These are phyloP conservation scores for Coemansia aciculifera DNA, from an alignment of 192 early-diverging fungal genomes.

Conservation along the genomic window DNA sequence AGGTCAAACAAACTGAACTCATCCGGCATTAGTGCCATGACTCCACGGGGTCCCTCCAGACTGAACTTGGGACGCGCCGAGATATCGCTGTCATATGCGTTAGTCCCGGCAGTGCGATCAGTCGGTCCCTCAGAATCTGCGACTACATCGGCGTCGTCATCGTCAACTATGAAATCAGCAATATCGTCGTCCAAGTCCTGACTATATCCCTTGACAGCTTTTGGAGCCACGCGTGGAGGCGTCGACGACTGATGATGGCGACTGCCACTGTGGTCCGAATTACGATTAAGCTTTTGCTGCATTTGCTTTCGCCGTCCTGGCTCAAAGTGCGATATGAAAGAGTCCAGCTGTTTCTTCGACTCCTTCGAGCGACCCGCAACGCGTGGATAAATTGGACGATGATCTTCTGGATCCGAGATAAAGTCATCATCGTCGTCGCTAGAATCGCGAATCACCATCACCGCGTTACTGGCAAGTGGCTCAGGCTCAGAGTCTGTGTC, in stretches of 20 bases:
- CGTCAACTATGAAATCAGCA: constrained; percentile 50
- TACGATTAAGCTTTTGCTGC: constrained; percentile 9
- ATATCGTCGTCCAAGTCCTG: constrained; percentile 39
- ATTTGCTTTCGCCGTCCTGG: constrained; percentile 20
- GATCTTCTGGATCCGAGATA: constrained; percentile 37
- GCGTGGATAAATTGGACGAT: background rate
- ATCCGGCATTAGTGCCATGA: constrained; percentile 31
- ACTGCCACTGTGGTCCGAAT: background rate
- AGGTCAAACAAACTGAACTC: constrained; percentile 46
- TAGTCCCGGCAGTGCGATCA: background rate
- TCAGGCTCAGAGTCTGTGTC: constrained; percentile 43
- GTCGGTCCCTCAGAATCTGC: background rate
- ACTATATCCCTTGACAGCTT: constrained; percentile 20
- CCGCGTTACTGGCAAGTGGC: background rate
- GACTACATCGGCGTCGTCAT: constrained; percentile 16
- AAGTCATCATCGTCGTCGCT: constrained; percentile 45
- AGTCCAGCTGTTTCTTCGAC: background rate
- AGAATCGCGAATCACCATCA: constrained; percentile 40
- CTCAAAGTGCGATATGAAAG: constrained; percentile 30
- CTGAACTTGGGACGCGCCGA: constrained; percentile 13
- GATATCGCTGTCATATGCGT: constrained; percentile 2
- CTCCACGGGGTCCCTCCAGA: background rate
- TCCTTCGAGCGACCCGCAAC: background rate
- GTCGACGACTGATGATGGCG: background rate
- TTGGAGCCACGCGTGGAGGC: background rate